phyloP scores from a whole-genome alignment of 2,329 filamentous ascomycete genomes.

The Anisogramma anomala region DNA sequence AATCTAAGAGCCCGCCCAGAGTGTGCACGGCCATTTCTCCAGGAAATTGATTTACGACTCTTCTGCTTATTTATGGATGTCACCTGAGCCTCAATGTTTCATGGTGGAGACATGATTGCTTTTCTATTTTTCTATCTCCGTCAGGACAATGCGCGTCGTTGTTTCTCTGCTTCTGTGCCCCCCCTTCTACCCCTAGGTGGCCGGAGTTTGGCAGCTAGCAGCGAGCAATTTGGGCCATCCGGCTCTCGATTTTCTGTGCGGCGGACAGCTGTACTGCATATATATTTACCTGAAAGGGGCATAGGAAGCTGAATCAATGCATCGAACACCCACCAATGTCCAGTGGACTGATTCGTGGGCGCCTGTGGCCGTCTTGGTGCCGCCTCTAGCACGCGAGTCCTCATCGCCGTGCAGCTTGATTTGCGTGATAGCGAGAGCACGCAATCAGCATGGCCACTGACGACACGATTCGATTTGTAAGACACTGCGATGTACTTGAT shows the following conservation, averaged over 20 bases:
- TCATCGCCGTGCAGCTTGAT: conserved; percentile 11
- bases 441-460: conserved; percentile 11
- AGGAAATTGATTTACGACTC: neutral
- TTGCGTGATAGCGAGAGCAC: conserved; percentile 12
- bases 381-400: neutral
- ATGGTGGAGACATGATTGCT: neutral
- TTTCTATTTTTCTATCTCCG: neutral
- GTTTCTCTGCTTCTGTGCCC: no score
- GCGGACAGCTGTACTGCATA: no score
- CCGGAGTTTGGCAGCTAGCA: no score
- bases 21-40: no score
- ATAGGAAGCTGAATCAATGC: conserved; percentile 5
- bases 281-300: no score
- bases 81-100: neutral
- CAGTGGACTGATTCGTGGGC: no score
- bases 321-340: no score
- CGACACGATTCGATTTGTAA: conserved; percentile 10
- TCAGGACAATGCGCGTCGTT: neutral
- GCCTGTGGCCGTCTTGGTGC: neutral
- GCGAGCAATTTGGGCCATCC: no score
- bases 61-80: neutral
- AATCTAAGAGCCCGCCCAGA: no score
- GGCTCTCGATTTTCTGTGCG: no score
- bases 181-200: no score
- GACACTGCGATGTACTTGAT: neutral